Percentiles rank a stretch among this genome's conserved stretches.
These are phyloP conservation scores for Acanthamoeba polyphaga DNA, from an alignment of 208 protist genomes.

Conservation along the genomic window DNA sequence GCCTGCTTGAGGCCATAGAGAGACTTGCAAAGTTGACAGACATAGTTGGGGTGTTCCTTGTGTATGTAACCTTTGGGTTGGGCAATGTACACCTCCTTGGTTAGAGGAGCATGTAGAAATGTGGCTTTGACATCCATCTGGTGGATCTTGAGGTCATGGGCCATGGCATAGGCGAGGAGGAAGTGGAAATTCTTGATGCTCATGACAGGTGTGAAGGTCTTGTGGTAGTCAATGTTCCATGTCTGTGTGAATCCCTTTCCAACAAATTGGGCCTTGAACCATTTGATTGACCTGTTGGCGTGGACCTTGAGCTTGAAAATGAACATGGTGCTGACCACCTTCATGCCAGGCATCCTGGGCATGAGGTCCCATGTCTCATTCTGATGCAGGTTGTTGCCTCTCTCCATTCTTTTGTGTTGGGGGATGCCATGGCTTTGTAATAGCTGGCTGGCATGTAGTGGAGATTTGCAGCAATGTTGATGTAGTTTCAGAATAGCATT, in stretches of 20 bases:
- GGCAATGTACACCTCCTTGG: too few species aligned
- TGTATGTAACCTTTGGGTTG: too few species aligned
- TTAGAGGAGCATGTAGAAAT: neutral
- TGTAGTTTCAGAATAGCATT: too few species aligned
- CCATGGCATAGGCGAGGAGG: neutral
- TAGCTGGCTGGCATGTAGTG: too few species aligned
- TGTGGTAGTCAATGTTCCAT: neutral
- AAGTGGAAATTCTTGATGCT: neutral
- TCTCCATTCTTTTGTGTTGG: too few species aligned
- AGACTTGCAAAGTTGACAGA: neutral
- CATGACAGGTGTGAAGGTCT: constrained; percentile 14
- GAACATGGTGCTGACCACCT: too few species aligned
- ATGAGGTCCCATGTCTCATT: too few species aligned
- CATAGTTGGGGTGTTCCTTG: neutral
- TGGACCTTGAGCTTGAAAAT: neutral
- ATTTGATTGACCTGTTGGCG: neutral
- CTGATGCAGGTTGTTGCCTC: too few species aligned
- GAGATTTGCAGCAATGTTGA: too few species aligned
- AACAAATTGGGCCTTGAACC: neutral
- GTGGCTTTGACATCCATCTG: constrained; percentile 8
- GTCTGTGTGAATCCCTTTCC: neutral
- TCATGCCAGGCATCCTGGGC: too few species aligned
- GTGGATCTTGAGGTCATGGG: neutral
- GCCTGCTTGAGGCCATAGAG: constrained; percentile 33
- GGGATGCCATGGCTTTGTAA: too few species aligned